phyloP scores from a whole-genome alignment of 2,329 filamentous ascomycete genomes.

The Beauveria scarabaeidicola region DNA sequence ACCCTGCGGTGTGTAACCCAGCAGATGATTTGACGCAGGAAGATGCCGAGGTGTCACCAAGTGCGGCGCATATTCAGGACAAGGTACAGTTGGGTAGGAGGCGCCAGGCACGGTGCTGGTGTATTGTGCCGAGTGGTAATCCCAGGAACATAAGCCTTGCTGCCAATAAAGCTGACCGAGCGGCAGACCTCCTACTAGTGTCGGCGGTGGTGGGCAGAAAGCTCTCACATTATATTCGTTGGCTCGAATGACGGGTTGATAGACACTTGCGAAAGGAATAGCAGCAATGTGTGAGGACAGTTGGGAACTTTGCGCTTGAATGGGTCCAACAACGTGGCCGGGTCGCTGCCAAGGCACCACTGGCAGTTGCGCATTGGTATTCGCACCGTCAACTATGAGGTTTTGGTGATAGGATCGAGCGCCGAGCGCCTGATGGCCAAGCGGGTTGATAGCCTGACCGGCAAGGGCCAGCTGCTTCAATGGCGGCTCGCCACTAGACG shows the following conservation, averaged over 20 bases:
- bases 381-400: not conserved
- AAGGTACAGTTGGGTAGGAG: not conserved
- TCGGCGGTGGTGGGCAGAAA: constrained; percentile 28
- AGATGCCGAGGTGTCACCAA: not conserved
- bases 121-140: not conserved
- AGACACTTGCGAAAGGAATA: constrained; percentile 11
- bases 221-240: constrained; percentile 30
- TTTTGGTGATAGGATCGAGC: not conserved
- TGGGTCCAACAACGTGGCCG: not conserved
- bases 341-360: not conserved
- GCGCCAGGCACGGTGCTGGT: not conserved
- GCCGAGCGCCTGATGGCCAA: not conserved
- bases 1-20: not conserved
- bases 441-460: constrained; percentile 20
- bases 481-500: constrained; percentile 64
- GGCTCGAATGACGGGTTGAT: constrained; percentile 26
- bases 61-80: not conserved
- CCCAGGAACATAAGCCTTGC: not conserved
- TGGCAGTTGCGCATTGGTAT: not conserved
- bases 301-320: not conserved
- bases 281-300: not conserved
- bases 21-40: not conserved
- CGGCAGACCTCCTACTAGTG: constrained; percentile 22
- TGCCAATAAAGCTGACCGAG: constrained; percentile 23
- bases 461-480: constrained; percentile 78